These are phyloP conservation scores for Acacia concinna DNA, from an alignment of 331 rosid genomes.

Conservation along the genomic window DNA sequence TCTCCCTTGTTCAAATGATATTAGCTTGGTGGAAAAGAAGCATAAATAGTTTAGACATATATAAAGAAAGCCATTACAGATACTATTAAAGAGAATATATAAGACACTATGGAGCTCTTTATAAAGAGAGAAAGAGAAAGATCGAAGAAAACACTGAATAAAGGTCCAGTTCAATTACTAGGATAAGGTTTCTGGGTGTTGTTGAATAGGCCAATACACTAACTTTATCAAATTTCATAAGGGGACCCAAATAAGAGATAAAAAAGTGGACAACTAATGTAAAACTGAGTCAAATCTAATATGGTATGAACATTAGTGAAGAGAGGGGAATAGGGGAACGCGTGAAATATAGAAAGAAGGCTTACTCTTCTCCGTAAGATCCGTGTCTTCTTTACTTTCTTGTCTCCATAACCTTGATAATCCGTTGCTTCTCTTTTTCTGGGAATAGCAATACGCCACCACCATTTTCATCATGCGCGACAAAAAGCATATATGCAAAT, in stretches of 20 bases:
- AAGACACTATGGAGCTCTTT: too few relatives aligned
- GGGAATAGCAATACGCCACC: background rate
- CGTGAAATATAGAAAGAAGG: conserved; percentile 44
- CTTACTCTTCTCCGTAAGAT: conserved; percentile 36
- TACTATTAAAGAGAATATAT: accelerated
- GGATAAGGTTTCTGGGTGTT: too few relatives aligned
- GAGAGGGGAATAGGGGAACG: conserved; percentile 37
- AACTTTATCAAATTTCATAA: too few relatives aligned
- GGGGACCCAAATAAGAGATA: too few relatives aligned
- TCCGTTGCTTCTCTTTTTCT: conserved; percentile 7
- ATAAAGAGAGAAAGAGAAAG: too few relatives aligned
- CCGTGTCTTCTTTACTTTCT: conserved; percentile 47
- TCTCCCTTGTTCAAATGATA: background rate
- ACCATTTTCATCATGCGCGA: conserved; percentile 13
- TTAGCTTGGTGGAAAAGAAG: too few relatives aligned
- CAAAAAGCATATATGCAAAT: background rate
- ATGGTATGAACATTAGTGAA: too few relatives aligned
- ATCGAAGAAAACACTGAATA: too few relatives aligned
- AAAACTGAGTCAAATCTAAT: background rate
- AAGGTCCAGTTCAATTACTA: too few relatives aligned
- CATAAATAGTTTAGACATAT: too few relatives aligned
- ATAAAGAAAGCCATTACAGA: too few relatives aligned
- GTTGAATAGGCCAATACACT: too few relatives aligned
- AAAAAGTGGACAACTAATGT: background rate
- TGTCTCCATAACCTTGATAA: conserved; percentile 35